Evolutionary conservation across 352 stramenopile species (phyloP).

Genomic region (Chloridella minuta): DNA sequence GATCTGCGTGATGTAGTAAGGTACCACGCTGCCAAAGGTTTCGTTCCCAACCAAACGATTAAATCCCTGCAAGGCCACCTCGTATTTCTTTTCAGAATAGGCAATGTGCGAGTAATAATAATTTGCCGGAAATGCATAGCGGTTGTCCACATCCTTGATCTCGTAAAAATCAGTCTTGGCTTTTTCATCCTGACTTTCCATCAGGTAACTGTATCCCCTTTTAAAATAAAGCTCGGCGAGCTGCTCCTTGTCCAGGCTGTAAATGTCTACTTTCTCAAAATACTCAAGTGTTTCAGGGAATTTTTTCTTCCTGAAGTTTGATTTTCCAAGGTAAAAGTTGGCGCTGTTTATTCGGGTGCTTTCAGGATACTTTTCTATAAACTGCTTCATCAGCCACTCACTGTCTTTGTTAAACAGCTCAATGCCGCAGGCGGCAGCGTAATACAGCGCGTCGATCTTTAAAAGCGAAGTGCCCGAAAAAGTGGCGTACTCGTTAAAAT

Average conservation of each 20-base stretch:
- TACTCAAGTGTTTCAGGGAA: neutral
- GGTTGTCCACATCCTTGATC: neutral
- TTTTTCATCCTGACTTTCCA: neutral
- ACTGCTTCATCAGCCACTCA: neutral
- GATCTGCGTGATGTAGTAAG: neutral
- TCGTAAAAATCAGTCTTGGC: neutral
- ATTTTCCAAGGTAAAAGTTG: neutral
- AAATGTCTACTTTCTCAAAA: neutral
- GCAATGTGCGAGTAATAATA: neutral
- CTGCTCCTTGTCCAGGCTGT: neutral
- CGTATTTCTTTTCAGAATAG: neutral
- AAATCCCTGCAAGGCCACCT: neutral
- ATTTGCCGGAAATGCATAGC: neutral
- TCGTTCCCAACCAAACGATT: neutral
- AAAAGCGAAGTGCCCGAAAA: neutral
- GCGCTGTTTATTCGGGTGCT: neutral
- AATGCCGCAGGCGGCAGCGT: neutral
- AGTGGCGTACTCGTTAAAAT: neutral
- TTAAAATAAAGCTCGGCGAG: neutral
- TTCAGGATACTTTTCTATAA: neutral
- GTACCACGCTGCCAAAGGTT: neutral
- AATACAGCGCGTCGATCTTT: neutral
- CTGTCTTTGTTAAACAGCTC: slow-evolving; percentile 4
- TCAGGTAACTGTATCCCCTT: neutral
- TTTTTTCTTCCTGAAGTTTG: neutral